Percentiles rank a stretch among this genome's conserved stretches.
These are phyloP conservation scores for Parachlorella kessleri DNA, from an alignment of 139 green algal species.

Conservation along the genomic window DNA sequence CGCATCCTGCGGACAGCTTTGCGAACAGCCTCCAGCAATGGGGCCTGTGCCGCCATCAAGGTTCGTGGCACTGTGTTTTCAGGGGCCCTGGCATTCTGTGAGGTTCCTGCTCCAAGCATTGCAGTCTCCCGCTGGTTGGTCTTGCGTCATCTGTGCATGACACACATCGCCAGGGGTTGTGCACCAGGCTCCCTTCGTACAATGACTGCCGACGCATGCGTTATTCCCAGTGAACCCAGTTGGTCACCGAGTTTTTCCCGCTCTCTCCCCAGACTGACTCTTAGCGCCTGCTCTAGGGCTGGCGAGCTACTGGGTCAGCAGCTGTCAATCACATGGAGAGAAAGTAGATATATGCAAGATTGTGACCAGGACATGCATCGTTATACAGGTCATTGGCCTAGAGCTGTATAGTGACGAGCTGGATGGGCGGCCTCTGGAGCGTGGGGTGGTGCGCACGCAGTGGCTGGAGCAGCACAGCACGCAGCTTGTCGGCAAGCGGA, in stretches of 20 bases:
- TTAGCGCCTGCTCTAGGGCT: background rate
- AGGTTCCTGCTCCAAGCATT: background rate
- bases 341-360: background rate
- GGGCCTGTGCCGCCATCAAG: slow-evolving; percentile 22
- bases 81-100: too few species aligned
- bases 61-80: background rate
- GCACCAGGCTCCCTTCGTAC: too few species aligned
- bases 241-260: too few species aligned
- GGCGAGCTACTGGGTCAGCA: background rate
- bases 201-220: too few species aligned
- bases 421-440: slow-evolving; percentile 1
- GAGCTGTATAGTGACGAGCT: slow-evolving; percentile 21
- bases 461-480: background rate
- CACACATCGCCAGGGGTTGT: too few species aligned
- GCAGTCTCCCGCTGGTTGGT: too few species aligned
- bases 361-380: background rate
- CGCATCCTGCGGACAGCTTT: slow-evolving; percentile 18
- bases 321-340: background rate
- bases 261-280: background rate
- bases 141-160: too few species aligned
- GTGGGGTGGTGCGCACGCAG: slow-evolving; percentile 14
- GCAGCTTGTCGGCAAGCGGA: slow-evolving; percentile 2
- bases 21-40: background rate
- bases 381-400: slow-evolving; percentile 8
- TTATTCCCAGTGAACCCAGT: too few species aligned